Evolutionary conservation across 2,329 filamentous ascomycete genomes (phyloP).

Genomic region (Alternaria brassicae): DNA sequence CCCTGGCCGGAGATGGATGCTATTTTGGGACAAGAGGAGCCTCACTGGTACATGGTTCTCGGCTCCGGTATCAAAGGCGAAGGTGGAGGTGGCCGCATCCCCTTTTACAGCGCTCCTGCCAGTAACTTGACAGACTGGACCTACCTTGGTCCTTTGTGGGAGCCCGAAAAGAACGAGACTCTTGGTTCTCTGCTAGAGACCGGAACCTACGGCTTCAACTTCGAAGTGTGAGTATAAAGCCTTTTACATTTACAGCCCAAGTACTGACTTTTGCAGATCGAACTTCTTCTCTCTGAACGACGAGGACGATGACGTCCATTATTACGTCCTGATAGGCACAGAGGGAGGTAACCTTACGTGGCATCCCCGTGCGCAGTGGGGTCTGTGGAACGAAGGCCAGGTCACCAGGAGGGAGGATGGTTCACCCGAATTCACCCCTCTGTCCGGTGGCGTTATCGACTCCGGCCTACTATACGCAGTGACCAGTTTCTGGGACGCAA

Average conservation of each 20-base stretch:
- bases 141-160: slow-evolving; percentile 57
- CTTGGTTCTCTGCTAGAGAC: slow-evolving; percentile 53
- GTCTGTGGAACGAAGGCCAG: slow-evolving; percentile 56
- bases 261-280: slow-evolving; percentile 34
- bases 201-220: slow-evolving; percentile 57
- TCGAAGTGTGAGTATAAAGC: slow-evolving; percentile 50
- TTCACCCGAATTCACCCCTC: slow-evolving; percentile 54
- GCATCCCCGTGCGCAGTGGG: slow-evolving; percentile 51
- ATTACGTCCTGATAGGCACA: slow-evolving; percentile 54
- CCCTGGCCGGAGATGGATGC: slow-evolving; percentile 54
- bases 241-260: background rate
- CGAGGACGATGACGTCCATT: slow-evolving; percentile 53
- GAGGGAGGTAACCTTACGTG: slow-evolving; percentile 56
- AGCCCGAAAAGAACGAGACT: slow-evolving; percentile 53
- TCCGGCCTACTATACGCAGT: slow-evolving; percentile 56
- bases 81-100: slow-evolving; percentile 56
- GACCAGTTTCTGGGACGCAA: slow-evolving; percentile 57
- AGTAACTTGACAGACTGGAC: slow-evolving; percentile 56
- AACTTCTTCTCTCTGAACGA: slow-evolving; percentile 57
- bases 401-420: slow-evolving; percentile 54
- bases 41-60: slow-evolving; percentile 57
- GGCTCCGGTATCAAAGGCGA: slow-evolving; percentile 58
- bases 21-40: slow-evolving; percentile 51
- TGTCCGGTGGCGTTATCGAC: slow-evolving; percentile 54
- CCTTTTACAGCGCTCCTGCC: slow-evolving; percentile 56